phyloP scores from a whole-genome alignment of 495 filamentous ascomycete genomes.

The Hyaloscypha variabilis region DNA sequence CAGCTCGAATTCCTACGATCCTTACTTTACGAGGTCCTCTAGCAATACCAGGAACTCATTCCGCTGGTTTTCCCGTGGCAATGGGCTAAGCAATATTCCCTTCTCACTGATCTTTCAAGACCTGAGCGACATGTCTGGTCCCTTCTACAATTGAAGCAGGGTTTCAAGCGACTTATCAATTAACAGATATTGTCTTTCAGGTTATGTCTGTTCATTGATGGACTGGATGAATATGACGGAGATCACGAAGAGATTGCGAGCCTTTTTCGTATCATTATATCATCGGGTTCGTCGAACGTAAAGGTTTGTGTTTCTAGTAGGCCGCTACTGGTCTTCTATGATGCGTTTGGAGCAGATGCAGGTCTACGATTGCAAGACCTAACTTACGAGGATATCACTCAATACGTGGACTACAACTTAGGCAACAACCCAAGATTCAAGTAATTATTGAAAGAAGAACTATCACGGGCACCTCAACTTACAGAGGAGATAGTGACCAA shows the following conservation, averaged over 20 bases:
- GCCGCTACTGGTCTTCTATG: slow-evolving; percentile 45
- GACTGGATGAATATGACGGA: slow-evolving; percentile 40
- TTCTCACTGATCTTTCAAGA: no score
- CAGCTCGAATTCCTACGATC: slow-evolving; percentile 43
- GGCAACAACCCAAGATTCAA: slow-evolving; percentile 21
- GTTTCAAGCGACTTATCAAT: slow-evolving; percentile 5
- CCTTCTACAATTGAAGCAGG: no score
- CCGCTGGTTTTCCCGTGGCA: slow-evolving; percentile 3
- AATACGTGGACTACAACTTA: slow-evolving; percentile 27
- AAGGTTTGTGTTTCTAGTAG: slow-evolving; percentile 43
- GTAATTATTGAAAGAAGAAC: no score
- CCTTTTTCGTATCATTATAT: slow-evolving; percentile 34
- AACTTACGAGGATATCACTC: slow-evolving; percentile 29
- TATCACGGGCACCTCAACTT: no score
- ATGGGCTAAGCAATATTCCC: slow-evolving; percentile 1
- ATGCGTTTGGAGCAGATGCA: slow-evolving; percentile 36
- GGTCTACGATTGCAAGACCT: slow-evolving; percentile 34
- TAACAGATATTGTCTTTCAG: slow-evolving; percentile 22
- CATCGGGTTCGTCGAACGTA: slow-evolving; percentile 14
- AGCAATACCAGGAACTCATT: slow-evolving; percentile 6
- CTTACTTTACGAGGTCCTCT: slow-evolving; percentile 42
- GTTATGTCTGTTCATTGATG: slow-evolving; percentile 38
- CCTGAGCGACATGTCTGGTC: no score
- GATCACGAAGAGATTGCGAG: slow-evolving; percentile 19
- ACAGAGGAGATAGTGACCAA: no score